Base-by-base conservation (phyloP, 2,329 filamentous ascomycete species). In the Aspergillus fumigatiaffinis region DNA sequence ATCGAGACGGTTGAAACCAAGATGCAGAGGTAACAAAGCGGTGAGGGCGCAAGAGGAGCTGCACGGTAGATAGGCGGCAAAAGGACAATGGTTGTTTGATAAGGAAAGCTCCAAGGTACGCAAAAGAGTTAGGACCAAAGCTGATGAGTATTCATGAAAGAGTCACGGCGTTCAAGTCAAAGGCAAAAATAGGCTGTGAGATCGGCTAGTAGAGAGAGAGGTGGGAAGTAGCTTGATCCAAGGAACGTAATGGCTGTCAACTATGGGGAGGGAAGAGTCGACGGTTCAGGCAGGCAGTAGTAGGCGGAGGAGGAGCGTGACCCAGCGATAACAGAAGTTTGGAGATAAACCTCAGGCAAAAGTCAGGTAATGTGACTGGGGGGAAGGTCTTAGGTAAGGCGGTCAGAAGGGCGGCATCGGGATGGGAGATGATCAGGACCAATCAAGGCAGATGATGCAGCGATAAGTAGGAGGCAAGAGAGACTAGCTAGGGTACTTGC, bases 391-490 rank as follows among this genome's bases (percentile, higher is more conserved):
- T 46, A 32, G 47, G 55, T 25, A 65, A 69, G 68, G 70, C 69
- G 70, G 70, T 71, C 66, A 71, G 68, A 52, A 67, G 66, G 63
- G 68, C 66, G 67, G 66, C 61, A 60, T 62, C 64, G 55, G 59
- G 60, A 56, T 14, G 51, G 50, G 32, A 42, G 55, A 58, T 57
- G 50, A 55, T 56, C 46, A 56, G 56, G 51, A 12, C 26, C 35
- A 49, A 56, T 42, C 44, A 47, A 35, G 29, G 21, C 8, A 53
- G 38, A 32, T 4, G 20, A 25, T 26, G 25, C 44, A 47, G n/a
- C 9, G 52, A 48, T 20, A 28, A 50, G 25, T 17, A 52, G 29
- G 26, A 17, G 49, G 17, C 21, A 23, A 46, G 17, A 20, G 3
- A 46, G 41, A n/a, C 7, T 21, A 10, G 9, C n/a, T 46, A 5